phyloP scores from a whole-genome alignment of 208 protist species.

The Leishmania turanica region DNA sequence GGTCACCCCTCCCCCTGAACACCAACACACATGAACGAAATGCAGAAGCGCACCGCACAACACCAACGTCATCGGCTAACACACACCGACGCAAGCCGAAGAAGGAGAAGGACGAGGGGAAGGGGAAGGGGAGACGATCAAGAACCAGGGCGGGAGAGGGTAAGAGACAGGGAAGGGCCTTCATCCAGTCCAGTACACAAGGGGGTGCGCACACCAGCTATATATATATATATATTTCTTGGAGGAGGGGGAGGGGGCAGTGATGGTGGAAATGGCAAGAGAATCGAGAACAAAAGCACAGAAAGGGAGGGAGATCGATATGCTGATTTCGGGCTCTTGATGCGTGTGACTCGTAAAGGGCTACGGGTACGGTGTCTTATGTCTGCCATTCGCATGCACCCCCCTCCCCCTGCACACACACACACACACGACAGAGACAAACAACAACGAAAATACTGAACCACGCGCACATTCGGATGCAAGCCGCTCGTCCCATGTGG shows the following conservation, averaged over 20 bases:
- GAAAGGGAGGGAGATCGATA: background rate
- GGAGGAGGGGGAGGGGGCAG: background rate
- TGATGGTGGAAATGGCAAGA: background rate
- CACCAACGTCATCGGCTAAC: background rate
- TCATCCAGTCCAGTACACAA: background rate
- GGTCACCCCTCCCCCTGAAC: background rate
- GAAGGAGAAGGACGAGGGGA: background rate
- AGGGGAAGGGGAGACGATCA: background rate
- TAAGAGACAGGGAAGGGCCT: background rate
- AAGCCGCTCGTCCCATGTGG: background rate
- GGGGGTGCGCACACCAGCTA: background rate
- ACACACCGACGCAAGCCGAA: background rate
- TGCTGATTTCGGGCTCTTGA: background rate
- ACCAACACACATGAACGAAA: slow-evolving; percentile 22
- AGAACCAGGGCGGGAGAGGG: background rate
- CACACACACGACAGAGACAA: background rate
- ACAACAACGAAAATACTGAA: background rate
- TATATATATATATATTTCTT: no score
- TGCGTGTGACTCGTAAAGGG: background rate
- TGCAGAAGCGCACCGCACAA: background rate
- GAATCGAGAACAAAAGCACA: background rate
- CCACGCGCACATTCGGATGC: slow-evolving; percentile 2
- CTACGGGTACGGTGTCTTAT: background rate
- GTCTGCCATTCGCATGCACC: background rate
- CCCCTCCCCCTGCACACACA: background rate